phyloP scores from a whole-genome alignment of 2,329 filamentous ascomycete species.

The Chrysoporthe deuterocubensis region DNA sequence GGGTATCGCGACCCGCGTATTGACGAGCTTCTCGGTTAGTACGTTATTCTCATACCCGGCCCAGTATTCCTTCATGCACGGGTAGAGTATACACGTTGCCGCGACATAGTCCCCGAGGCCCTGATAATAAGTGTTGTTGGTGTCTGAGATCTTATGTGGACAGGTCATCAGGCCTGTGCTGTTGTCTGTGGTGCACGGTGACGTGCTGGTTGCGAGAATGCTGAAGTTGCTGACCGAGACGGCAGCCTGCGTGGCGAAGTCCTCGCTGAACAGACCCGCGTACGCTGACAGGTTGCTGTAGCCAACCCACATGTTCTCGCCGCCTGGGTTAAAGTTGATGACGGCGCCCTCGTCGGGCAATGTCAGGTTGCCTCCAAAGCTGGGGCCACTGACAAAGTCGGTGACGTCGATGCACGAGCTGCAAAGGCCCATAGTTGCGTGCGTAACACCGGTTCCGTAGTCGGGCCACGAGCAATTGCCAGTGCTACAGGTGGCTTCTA shows the following conservation, averaged over 20 bases:
- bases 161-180: conserved; percentile 25
- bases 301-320: conserved; percentile 29
- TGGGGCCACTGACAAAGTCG: conserved; percentile 24
- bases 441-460: conserved; percentile 31
- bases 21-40: conserved; percentile 24
- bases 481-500: conserved; percentile 31
- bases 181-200: conserved; percentile 28
- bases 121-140: conserved; percentile 5
- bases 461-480: conserved; percentile 35
- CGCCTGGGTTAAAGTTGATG: conserved; percentile 26
- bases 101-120: conserved; percentile 21
- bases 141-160: conserved; percentile 25
- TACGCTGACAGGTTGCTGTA: conserved; percentile 31
- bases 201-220: conserved; percentile 29
- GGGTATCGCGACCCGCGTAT: conserved; percentile 3
- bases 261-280: conserved; percentile 26
- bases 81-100: conserved; percentile 28
- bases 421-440: conserved; percentile 36
- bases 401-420: conserved; percentile 35
- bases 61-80: conserved; percentile 30
- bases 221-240: conserved; percentile 32
- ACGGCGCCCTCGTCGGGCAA: conserved; percentile 32
- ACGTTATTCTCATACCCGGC: conserved; percentile 11
- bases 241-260: conserved; percentile 24
- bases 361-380: conserved; percentile 27